phyloP scores from a whole-genome alignment of 73 alveolate genomes.

The Breviolum minutum region DNA sequence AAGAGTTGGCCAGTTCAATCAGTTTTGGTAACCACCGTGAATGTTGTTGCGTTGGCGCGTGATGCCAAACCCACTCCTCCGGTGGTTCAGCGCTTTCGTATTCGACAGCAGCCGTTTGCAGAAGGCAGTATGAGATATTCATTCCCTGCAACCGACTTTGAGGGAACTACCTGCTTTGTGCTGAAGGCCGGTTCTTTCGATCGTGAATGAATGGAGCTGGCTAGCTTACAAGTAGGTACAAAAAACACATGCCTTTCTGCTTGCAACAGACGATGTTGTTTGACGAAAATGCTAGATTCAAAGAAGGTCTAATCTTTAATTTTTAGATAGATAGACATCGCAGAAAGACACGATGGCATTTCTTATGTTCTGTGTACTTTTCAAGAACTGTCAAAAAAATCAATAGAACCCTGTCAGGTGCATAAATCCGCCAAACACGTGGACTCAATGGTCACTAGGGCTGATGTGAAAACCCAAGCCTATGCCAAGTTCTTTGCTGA shows the following conservation, averaged over 20 bases:
- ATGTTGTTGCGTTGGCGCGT: not conserved
- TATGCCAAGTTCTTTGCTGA: conserved; percentile 28
- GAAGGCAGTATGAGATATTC: conserved; percentile 45
- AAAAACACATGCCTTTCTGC: too few species aligned
- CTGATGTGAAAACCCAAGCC: conserved; percentile 42
- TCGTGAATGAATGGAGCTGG: too few species aligned
- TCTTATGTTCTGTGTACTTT: too few species aligned
- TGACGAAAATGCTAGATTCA: too few species aligned
- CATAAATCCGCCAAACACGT: not conserved
- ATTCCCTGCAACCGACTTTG: conserved; percentile 1
- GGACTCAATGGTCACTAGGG: not conserved
- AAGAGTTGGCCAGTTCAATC: not conserved
- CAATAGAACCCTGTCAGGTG: not conserved
- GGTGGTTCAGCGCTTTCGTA: conserved; percentile 1
- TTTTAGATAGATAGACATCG: too few species aligned
- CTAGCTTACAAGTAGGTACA: too few species aligned
- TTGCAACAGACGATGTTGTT: too few species aligned
- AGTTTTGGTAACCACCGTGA: conserved; percentile 8
- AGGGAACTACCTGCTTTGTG: conserved; percentile 24
- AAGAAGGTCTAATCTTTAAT: too few species aligned
- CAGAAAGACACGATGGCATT: too few species aligned
- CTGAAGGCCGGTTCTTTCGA: not conserved
- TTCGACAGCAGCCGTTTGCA: conserved; percentile 38
- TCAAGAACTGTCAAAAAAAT: not conserved
- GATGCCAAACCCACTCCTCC: not conserved